Evolutionary conservation across 768 basidiomycete species (phyloP).

Genomic region (Tephrocybe sp.): DNA sequence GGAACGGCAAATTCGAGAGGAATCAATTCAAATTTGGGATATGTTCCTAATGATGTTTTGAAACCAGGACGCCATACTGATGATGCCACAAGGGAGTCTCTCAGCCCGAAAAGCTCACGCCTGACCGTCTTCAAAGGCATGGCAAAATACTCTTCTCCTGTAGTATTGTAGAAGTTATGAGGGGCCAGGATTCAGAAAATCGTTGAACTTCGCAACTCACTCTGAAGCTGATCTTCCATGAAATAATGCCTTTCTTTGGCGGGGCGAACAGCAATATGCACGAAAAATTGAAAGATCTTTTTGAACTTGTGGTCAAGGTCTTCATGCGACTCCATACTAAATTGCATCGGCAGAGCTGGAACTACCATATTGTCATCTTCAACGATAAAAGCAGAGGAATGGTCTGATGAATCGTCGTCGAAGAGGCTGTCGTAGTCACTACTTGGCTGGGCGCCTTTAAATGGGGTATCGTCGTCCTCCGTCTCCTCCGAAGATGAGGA

Average conservation of each 20-base stretch:
- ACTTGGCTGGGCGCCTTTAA: conserved; percentile 46
- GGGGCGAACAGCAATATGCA: conserved; percentile 70
- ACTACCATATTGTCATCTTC: conserved; percentile 53
- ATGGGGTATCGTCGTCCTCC: conserved; percentile 27
- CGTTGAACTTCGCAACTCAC: conserved; percentile 29
- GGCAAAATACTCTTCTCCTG: conserved; percentile 69
- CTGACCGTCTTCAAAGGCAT: conserved; percentile 65
- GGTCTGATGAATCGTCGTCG: conserved; percentile 35
- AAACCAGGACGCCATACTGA: conserved; percentile 78
- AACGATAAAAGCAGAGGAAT: conserved; percentile 52
- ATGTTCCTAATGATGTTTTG: conserved; percentile 59
- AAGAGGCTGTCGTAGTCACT: conserved; percentile 35
- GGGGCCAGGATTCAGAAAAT: no score
- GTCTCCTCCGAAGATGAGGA: conserved; percentile 16
- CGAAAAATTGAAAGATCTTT: conserved; percentile 83
- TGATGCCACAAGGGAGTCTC: conserved; percentile 78
- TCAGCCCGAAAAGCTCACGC: conserved; percentile 65
- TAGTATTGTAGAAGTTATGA: no score
- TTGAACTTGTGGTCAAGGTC: conserved; percentile 81
- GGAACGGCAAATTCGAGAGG: conserved; percentile 55
- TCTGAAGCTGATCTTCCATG: conserved; percentile 51
- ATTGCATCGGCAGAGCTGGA: conserved; percentile 65
- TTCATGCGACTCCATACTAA: conserved; percentile 78
- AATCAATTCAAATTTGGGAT: conserved; percentile 60
- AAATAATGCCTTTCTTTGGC: conserved; percentile 48